phyloP scores from a whole-genome alignment of 352 stramenopile species.

The Phytopythium ostracodes region DNA sequence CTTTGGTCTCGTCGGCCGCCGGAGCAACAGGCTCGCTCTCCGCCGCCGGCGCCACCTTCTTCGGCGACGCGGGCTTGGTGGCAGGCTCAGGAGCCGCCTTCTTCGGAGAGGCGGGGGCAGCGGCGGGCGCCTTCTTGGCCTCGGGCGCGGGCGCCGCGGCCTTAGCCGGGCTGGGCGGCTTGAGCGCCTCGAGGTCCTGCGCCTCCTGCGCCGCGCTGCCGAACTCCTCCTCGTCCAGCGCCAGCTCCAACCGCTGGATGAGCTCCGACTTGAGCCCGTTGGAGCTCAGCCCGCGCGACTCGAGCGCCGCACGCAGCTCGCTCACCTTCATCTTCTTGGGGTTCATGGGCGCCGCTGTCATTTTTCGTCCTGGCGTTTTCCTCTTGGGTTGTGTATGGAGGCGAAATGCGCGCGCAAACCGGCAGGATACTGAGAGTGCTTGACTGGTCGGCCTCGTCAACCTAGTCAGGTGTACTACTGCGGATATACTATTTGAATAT shows the following conservation, averaged over 20 bases:
- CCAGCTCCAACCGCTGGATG: slow-evolving; percentile 85
- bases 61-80: slow-evolving; percentile 14
- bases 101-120: slow-evolving; percentile 14
- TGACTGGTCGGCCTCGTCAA: slow-evolving; percentile 4
- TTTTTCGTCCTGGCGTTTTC: slow-evolving; percentile 15
- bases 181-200: slow-evolving; percentile 48
- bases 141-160: slow-evolving; percentile 15
- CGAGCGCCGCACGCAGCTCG: slow-evolving; percentile 81
- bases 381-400: background rate
- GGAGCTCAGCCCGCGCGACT: slow-evolving; percentile 75
- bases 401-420: background rate
- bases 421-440: background rate
- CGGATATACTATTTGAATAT: background rate
- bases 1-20: slow-evolving; percentile 10
- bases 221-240: slow-evolving; percentile 86
- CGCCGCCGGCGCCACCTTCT: slow-evolving; percentile 5
- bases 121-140: slow-evolving; percentile 17
- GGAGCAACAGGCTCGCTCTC: slow-evolving; percentile 11
- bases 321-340: slow-evolving; percentile 92
- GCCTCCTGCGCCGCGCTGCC: slow-evolving; percentile 72
- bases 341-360: slow-evolving; percentile 62
- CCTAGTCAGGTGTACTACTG: background rate
- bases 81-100: slow-evolving; percentile 12
- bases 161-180: slow-evolving; percentile 26
- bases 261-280: slow-evolving; percentile 88